phyloP scores from a whole-genome alignment of 108 stramenopile species.

The Parietichytrium sp. region DNA sequence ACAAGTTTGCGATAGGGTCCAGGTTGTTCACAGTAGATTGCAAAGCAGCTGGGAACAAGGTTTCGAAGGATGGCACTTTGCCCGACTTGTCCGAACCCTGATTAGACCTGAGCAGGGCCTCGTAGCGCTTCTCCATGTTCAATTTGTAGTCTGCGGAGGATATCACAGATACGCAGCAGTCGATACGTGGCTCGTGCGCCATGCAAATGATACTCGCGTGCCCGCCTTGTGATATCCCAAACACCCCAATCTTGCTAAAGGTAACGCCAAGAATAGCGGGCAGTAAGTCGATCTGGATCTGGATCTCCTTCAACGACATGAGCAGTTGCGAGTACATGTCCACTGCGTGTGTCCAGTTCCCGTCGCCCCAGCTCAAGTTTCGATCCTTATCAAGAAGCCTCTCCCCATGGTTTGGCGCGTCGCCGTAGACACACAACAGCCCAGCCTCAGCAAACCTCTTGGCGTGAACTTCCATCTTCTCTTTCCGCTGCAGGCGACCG shows the following conservation, averaged over 20 bases:
- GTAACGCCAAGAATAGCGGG: background rate
- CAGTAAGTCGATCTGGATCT: background rate
- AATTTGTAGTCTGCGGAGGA: conserved; percentile 8
- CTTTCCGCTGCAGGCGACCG: background rate
- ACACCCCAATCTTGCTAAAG: background rate
- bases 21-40: background rate
- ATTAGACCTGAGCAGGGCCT: background rate
- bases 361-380: background rate
- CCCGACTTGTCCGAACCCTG: background rate
- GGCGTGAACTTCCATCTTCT: background rate
- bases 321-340: conserved; percentile 34
- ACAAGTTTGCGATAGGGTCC: background rate
- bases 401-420: background rate
- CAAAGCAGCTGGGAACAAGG: background rate
- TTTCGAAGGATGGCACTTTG: background rate
- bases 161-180: conserved; percentile 8
- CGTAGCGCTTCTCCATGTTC: conserved; percentile 1
- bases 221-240: conserved; percentile 24
- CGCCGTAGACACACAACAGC: background rate
- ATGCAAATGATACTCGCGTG: background rate
- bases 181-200: conserved; percentile 17
- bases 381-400: background rate
- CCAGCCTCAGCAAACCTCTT: background rate
- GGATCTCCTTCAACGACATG: background rate
- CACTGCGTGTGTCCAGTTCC: background rate